phyloP scores from a whole-genome alignment of 495 filamentous ascomycete species.

The Lentithecium fluviatile region DNA sequence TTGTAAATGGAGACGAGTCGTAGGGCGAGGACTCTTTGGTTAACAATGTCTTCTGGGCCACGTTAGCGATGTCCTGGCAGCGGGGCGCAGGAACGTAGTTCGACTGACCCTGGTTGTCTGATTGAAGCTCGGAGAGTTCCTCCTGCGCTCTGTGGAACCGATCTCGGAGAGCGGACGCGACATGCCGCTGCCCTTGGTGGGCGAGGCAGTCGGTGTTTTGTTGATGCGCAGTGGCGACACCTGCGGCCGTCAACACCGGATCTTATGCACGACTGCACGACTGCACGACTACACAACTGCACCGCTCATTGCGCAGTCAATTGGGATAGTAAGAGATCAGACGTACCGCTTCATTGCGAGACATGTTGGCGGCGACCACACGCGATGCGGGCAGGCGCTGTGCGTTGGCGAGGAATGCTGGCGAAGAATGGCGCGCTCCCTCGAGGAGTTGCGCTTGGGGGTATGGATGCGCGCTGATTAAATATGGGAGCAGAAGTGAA shows the following conservation, averaged over 20 bases:
- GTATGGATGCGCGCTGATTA: conserved; percentile 21
- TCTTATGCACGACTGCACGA: too few species aligned
- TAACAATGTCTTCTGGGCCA: conserved; percentile 49
- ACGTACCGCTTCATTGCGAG: conserved; percentile 33
- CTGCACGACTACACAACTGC: too few species aligned
- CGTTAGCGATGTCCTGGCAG: conserved; percentile 12
- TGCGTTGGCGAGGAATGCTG: conserved; percentile 33
- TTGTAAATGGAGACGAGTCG: conserved; percentile 53
- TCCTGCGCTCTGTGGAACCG: conserved; percentile 40
- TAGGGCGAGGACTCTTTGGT: conserved; percentile 70
- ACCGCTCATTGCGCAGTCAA: not conserved
- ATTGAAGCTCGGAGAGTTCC: conserved; percentile 48
- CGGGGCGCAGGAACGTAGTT: conserved; percentile 25
- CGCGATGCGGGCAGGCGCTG: conserved; percentile 21
- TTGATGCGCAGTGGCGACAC: conserved; percentile 46
- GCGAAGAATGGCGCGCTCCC: conserved; percentile 28
- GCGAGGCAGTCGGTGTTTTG: conserved; percentile 39
- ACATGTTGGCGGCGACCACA: conserved; percentile 15
- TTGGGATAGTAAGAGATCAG: not conserved
- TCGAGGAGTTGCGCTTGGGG: conserved; percentile 26
- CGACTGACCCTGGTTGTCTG: conserved; percentile 42
- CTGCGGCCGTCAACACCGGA: conserved; percentile 37
- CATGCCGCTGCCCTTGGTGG: conserved; percentile 33
- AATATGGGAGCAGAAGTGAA: conserved; percentile 20
- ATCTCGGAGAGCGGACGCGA: conserved; percentile 46